Evolutionary conservation across 108 stramenopile species (phyloP).

Genomic region (Cyclotella cryptica): DNA sequence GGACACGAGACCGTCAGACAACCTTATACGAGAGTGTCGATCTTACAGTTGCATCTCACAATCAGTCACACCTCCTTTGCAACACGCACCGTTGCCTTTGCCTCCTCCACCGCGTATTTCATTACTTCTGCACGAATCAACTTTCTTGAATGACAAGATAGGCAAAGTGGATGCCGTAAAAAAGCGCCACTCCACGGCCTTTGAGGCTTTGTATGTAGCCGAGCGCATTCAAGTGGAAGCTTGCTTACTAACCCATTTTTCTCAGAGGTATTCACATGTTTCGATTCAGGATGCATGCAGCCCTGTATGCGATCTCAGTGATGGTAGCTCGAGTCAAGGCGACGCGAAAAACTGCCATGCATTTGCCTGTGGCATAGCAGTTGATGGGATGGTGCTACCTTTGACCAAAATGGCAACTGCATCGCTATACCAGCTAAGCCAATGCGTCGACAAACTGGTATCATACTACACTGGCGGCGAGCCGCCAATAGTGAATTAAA

Average conservation of each 20-base stretch:
- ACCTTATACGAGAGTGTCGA: constrained; percentile 60
- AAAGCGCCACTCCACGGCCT: constrained; percentile 65
- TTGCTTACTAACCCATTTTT: constrained; percentile 70
- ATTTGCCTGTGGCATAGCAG: constrained; percentile 42
- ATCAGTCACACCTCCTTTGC: neutral
- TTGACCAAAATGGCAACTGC: constrained; percentile 25
- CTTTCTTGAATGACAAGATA: constrained; percentile 54
- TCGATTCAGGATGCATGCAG: constrained; percentile 31
- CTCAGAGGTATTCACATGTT: constrained; percentile 61
- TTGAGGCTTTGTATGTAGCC: constrained; percentile 61
- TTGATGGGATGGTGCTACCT: constrained; percentile 57
- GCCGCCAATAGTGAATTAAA: no score
- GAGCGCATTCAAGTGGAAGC: constrained; percentile 37
- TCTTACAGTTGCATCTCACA: constrained; percentile 3
- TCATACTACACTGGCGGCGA: neutral
- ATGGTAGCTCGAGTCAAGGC: neutral
- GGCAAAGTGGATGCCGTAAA: constrained; percentile 46
- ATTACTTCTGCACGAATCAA: constrained; percentile 65
- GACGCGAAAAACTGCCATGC: neutral
- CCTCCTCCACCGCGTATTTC: constrained; percentile 17
- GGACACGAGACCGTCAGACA: constrained; percentile 74
- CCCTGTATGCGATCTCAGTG: neutral
- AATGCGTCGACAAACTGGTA: constrained; percentile 35
- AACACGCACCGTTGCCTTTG: neutral
- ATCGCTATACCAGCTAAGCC: constrained; percentile 26